Base-by-base conservation (phyloP, 371 early-diverging fungal species). In the Apophysomyces sp. region DNA sequence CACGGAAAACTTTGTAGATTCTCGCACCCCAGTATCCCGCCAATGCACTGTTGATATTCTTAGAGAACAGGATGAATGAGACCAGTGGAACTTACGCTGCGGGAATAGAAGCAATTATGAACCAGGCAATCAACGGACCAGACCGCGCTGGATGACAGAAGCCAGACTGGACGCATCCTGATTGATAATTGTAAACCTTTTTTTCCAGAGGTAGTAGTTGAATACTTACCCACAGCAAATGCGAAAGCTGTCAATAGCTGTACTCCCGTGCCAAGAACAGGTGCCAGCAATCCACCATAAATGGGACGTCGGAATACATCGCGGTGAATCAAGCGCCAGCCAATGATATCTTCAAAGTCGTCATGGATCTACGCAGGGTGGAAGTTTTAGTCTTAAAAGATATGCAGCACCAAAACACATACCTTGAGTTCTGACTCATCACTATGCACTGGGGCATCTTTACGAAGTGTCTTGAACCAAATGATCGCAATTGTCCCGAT, bases 221-320 rank as follows among this genome's bases (percentile, higher is more conserved):
- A 9, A 13, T 24, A 36, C 54, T 66, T 73, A 73, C 75, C 60
- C 2, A 73, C 32, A 9, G 69, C 61, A 9, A 61, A 61, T 11
- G 60, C 9, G n/a, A 55, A 27, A 2, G 67, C 65, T 1, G 64
- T 37, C 18, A 74, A 31, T 0, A 76, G 51, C 39, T 80, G 81
- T 21, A 77, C 62, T 15, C 81, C 81, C 4, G 76, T 61, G 26
- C 81, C 81, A 53, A 80, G 57, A 1, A 80, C 28, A 28, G 81
- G 81, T 30, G 81, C 73, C 49, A 80, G 62, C 15, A 80, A 52
- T 0, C 81, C 81, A 31, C 78, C 81, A 57, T 77, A 80, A 29
- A 76, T 65, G 12, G 81, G 81, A 16, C 81, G 58, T 62, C 81
- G 59, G 51, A 80, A 80, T 1, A 80, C 81, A 65, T 80, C 81